Conservation (phyloP, 169 alveolate genomes). For the Prorocentrum cordatum region DNA sequence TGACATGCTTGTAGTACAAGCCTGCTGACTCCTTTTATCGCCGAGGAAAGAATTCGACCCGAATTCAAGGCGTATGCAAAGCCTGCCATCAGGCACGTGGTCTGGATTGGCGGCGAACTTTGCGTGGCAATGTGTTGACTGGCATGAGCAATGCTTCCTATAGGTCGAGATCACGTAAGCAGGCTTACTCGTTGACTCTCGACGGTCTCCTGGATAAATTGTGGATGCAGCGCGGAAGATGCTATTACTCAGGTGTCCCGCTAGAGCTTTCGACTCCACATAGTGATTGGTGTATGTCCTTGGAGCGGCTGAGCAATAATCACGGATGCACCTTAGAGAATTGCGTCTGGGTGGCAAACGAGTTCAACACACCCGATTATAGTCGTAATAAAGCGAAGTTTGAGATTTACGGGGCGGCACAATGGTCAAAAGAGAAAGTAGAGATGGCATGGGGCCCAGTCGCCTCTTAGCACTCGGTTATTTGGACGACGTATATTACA, state of each 20-base stretch:
- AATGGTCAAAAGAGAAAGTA: not conserved
- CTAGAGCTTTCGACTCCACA: not conserved
- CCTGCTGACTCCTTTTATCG: not conserved
- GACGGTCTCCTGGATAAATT: not conserved
- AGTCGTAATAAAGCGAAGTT: not conserved
- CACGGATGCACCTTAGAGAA: not conserved
- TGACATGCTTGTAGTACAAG: not conserved
- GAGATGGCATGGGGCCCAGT: not conserved
- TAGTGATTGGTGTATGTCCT: not conserved
- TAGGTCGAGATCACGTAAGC: not conserved
- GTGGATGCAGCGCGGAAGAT: not conserved
- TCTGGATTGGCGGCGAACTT: not conserved
- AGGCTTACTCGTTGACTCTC: not conserved
- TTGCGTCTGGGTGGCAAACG: not conserved
- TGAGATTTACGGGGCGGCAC: not conserved
- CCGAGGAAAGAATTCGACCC: too few relatives aligned
- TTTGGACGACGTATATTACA: too few relatives aligned
- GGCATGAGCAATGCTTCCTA: not conserved
- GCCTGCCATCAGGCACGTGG: not conserved
- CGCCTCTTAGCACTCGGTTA: too few relatives aligned
- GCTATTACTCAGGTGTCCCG: conserved; percentile 12
- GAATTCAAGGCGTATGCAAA: not conserved
- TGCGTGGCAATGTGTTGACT: not conserved
- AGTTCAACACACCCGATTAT: not conserved
- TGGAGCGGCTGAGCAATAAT: not conserved